Conservation (phyloP, 495 filamentous ascomycete species). For the Tetracladium marchalianum region DNA sequence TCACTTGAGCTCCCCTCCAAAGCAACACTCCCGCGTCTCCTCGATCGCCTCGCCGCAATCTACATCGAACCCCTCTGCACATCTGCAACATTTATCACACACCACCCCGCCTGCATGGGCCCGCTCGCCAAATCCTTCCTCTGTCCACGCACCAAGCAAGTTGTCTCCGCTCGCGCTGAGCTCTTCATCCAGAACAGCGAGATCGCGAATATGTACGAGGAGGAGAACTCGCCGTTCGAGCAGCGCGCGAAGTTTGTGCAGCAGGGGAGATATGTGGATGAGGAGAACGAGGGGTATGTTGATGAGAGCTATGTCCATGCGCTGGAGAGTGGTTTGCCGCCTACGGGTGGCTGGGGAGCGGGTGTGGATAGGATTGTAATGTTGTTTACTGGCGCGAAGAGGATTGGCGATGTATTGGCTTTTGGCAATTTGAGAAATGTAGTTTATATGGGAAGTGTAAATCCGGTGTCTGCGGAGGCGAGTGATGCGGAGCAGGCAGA, state of each 20-base stretch:
- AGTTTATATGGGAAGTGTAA: conserved; percentile 26
- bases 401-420: conserved; percentile 73
- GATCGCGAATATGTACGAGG: conserved; percentile 91
- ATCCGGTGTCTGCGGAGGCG: conserved; percentile 58
- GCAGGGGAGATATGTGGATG: conserved; percentile 33
- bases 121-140: conserved; percentile 82
- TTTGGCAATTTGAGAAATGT: conserved; percentile 83
- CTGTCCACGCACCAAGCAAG: conserved; percentile 50
- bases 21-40: conserved; percentile 64
- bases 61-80: conserved; percentile 68
- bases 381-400: conserved; percentile 65
- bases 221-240: conserved; percentile 87
- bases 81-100: conserved; percentile 76
- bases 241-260: conserved; percentile 72
- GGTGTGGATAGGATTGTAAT: conserved; percentile 85
- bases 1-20: conserved; percentile 39
- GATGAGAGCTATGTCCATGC: conserved; percentile 81
- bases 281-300: conserved; percentile 34
- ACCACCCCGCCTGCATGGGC: conserved; percentile 86
- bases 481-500: conserved; percentile 27
- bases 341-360: conserved; percentile 94
- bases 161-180: conserved; percentile 68
- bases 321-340: conserved; percentile 78
- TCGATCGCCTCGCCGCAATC: conserved; percentile 67
- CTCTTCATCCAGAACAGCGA: conserved; percentile 76